Conservation (phyloP, 2,329 filamentous ascomycete genomes). For the Fusarium neocosmosporiellum region DNA sequence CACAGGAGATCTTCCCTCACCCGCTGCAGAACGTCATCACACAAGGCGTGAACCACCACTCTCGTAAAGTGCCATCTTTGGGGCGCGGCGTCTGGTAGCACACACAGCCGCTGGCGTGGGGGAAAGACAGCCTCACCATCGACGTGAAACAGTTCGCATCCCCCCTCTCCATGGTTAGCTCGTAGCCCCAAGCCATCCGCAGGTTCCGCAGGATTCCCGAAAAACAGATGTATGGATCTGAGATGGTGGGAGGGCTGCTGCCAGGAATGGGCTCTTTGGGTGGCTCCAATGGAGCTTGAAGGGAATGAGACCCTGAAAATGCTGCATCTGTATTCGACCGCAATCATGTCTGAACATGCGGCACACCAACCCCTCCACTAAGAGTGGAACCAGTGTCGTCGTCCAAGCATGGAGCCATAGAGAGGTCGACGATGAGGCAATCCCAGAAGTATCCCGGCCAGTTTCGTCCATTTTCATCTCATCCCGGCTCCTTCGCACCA, state of each 20-base stretch:
- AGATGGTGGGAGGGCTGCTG: conserved; percentile 36
- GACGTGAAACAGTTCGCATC: conserved; percentile 26
- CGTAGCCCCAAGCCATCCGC: conserved; percentile 19
- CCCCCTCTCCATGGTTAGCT: conserved; percentile 8
- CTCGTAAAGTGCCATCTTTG: conserved; percentile 21
- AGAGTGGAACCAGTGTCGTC: conserved; percentile 41
- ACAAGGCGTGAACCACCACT: conserved; percentile 7
- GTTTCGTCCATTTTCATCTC: conserved; percentile 26
- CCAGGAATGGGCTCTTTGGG: conserved; percentile 19
- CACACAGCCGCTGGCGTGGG: conserved; percentile 17
- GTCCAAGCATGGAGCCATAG: conserved; percentile 38
- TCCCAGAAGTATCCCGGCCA: conserved; percentile 24
- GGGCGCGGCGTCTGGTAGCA: conserved; percentile 11
- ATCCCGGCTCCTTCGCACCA: conserved; percentile 5
- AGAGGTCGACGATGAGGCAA: conserved; percentile 30
- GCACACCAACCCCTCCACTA: conserved; percentile 43
- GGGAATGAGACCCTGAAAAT: conserved; percentile 33
- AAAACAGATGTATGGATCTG: conserved; percentile 28
- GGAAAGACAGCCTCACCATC: conserved; percentile 23
- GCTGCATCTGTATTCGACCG: conserved; percentile 38
- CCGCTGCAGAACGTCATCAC: conserved; percentile 28
- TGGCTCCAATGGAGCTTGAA: conserved; percentile 33
- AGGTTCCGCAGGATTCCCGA: conserved; percentile 30
- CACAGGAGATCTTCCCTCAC: conserved; percentile 14
- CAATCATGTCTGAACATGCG: conserved; percentile 39